phyloP scores from a whole-genome alignment of 106 monocot species.

The Agapanthus africanus region DNA sequence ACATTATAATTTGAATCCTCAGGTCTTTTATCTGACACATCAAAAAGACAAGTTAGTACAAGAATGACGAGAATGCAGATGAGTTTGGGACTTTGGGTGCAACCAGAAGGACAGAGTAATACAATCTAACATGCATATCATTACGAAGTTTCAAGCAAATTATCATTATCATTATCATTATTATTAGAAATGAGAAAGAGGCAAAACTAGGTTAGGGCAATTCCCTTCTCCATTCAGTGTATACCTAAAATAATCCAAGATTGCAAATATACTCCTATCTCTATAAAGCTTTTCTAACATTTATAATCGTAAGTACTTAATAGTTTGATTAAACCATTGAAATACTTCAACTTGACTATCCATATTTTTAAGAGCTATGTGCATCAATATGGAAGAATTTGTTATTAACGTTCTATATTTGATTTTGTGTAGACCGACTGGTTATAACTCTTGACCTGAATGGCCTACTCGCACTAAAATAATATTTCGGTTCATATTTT shows the following conservation, averaged over 20 bases:
- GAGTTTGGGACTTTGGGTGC: neutral
- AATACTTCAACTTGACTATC: too few species aligned
- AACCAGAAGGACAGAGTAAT: neutral
- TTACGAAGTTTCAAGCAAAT: too few species aligned
- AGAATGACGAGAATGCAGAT: neutral
- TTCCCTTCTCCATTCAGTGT: too few species aligned
- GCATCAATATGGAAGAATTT: neutral
- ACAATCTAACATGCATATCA: conserved; percentile 1
- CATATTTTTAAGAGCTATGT: neutral
- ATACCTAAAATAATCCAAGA: too few species aligned
- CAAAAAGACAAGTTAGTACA: neutral
- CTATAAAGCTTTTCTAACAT: too few species aligned
- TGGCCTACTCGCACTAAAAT: neutral
- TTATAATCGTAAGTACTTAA: too few species aligned
- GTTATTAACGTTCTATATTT: too few species aligned
- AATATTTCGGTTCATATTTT: neutral
- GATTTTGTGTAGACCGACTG: neutral
- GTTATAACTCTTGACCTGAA: neutral
- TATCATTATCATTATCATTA: too few species aligned
- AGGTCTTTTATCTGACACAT: conserved; percentile 41
- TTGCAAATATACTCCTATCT: too few species aligned
- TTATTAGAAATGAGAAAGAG: too few species aligned
- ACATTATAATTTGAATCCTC: conserved; percentile 81
- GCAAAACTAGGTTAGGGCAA: too few species aligned
- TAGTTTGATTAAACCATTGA: too few species aligned